These are phyloP conservation scores for Blastomyces gilchristii DNA, from an alignment of 2,329 filamentous ascomycete species.

Conservation along the genomic window DNA sequence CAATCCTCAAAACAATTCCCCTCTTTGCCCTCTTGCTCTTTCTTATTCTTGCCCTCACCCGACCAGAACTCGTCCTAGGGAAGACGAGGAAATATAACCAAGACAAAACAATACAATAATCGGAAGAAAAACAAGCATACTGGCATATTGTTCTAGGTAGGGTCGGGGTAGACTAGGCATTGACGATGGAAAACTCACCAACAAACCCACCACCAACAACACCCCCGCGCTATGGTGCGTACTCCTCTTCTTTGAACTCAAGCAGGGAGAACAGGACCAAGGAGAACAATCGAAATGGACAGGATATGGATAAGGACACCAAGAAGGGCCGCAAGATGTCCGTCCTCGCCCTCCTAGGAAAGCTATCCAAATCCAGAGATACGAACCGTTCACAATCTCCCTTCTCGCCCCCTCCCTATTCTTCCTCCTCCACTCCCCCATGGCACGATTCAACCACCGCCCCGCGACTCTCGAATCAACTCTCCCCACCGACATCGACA, in stretches of 20 bases:
- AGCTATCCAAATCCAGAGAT: background rate
- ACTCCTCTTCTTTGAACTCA: background rate
- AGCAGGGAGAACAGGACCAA: background rate
- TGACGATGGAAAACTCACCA: background rate
- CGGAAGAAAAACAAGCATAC: too few species aligned
- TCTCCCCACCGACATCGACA: conserved; percentile 4
- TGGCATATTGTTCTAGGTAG: background rate
- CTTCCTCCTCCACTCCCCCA: background rate
- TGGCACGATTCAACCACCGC: background rate
- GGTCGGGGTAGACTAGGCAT: too few species aligned
- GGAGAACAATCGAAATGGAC: background rate
- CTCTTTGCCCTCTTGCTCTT: background rate
- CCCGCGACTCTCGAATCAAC: background rate
- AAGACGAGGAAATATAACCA: background rate
- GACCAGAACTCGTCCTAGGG: background rate
- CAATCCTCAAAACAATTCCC: background rate
- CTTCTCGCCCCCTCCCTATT: conserved; percentile 3
- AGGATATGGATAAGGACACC: background rate
- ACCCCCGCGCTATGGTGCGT: background rate
- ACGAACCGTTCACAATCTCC: conserved; percentile 1
- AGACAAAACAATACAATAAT: background rate
- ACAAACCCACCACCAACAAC: background rate
- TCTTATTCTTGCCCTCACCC: background rate
- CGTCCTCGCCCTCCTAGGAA: background rate
- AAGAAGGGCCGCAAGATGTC: background rate